Evolutionary conservation across 179 eudicot genomes (phyloP), one percentile per base, ranked within the genome.

Genomic region (Corrigiola litoralis): DNA sequence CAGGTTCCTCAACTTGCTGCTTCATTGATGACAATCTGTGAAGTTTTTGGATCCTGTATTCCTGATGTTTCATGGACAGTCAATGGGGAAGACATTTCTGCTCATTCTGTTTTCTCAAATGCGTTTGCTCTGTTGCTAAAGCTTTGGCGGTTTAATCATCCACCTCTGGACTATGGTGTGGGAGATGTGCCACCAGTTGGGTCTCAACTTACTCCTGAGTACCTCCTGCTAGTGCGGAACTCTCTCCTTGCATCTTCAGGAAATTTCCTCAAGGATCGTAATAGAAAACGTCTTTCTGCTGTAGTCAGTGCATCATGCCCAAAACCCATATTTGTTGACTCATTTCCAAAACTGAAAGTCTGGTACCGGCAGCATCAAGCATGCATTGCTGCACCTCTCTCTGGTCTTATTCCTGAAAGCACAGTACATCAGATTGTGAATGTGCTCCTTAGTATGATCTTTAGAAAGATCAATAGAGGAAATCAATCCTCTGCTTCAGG

Each of bases 121-220:
- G 95, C 99, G 45, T 95, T 95, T 75, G 88, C 95, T 27, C 90
- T 87, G 56, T 92, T 95, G 52, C 72, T 95, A 56, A 95, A 86
- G 77, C 87, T 95, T 38, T 95, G 99, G 99, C 82, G 96, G 69
- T 95, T 95, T 66, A 95, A 88, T 71, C 91, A 87, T 52, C 95
- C 96, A 4, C 99, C 99, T 44, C 79, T 95, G 21, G 99, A 95
- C 47, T 80, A 83, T 68, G 87, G 90, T 37, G 85, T 88, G 31
- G 99, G 99, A 61, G 95, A 91, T 18, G 95, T 90, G 50, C 97
- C 99, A 24, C 99, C 97, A 18, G 97, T 95, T 6, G 99, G 96
- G 44, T 86, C 89, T 47, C 96, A 82, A 66, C 86, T 95, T 29
- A 91, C 99, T 46, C 99, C 99, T 0, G 99, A 95, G 69, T 91